A percentile compares a stretch with the other conserved stretches of the same genome.
Conservation (phyloP, 225 moss, liverwort and hornwort species). For the Lunularia cruciata region DNA sequence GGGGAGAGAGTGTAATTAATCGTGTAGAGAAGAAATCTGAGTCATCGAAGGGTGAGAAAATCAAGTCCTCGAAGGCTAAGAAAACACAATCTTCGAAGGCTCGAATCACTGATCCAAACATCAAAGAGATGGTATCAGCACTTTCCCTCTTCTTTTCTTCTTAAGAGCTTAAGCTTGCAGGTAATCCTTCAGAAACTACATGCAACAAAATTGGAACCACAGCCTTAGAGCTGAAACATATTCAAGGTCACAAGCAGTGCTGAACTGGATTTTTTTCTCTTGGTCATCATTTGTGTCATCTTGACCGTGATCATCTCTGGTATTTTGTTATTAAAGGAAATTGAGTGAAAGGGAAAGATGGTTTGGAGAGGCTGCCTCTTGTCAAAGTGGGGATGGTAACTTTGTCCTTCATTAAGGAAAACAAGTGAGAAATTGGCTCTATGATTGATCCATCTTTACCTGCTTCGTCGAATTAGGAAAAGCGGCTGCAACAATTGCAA, state of each 20-base stretch:
- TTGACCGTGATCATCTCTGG: too few relatives aligned
- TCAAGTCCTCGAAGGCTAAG: slow-evolving; percentile 16
- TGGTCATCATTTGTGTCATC: neutral
- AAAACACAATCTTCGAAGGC: slow-evolving; percentile 22
- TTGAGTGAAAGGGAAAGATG: too few relatives aligned
- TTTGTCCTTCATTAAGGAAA: neutral
- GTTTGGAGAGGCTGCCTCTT: too few relatives aligned
- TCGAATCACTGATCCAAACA: slow-evolving; percentile 14
- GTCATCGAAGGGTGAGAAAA: slow-evolving; percentile 10
- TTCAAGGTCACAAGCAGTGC: neutral
- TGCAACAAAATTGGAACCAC: neutral
- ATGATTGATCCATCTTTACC: neutral
- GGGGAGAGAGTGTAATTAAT: slow-evolving; percentile 19
- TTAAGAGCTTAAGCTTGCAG: neutral
- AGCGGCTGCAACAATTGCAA: slow-evolving; percentile 69
- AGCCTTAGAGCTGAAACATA: neutral
- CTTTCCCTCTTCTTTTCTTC: slow-evolving; percentile 9
- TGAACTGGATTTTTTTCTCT: neutral
- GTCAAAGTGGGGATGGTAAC: neutral
- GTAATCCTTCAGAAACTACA: neutral
- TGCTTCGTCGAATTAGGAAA: slow-evolving; percentile 34
- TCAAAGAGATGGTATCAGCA: slow-evolving; percentile 34
- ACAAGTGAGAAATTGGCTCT: neutral
- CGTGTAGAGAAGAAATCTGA: slow-evolving; percentile 23
- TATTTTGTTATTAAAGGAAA: too few relatives aligned